Base-by-base conservation (phyloP, 441 rosid species). In the Hura crepitans region DNA sequence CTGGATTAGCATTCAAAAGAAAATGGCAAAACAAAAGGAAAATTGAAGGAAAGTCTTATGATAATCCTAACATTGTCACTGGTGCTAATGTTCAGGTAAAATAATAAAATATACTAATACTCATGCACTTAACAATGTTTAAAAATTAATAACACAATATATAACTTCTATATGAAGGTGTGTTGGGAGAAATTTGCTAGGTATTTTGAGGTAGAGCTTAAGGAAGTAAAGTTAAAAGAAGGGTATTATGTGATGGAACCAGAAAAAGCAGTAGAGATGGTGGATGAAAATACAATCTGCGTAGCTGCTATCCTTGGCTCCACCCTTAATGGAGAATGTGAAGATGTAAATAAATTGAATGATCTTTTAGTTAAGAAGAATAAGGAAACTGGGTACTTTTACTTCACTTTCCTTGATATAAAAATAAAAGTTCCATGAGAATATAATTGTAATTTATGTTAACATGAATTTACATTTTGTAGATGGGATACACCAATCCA, bases 101-200 rank as follows among this genome's bases (percentile, higher is more conserved):
- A 42, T 35, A n/a, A 37, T 3, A 37, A 6, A 5, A 37, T 37
- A 42, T 9, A 42, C 9, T 12, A 10, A 11, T 42, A 42, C n/a
- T n/a, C n/a, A n/a, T n/a, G n/a, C n/a, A n/a, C n/a, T n/a, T 15
- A 47, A 47, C 17, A 1, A 47, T 13, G 17, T 13, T 13, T 5
- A 47, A 47, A 14, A 14, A 13, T 47, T 14, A 47, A 47, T 47
- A 13, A 4, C 1, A 5, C 14, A 47, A 47, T 4, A 28, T 25
- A 27, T 13, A 4, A 2, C 20, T 0, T 15, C 14, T 0, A 17
- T 6, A 43, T 23, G 13, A 62, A 84, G 92, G 98, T 92, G 2
- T 92, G 98, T 69, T 92, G 98, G 97, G 95, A 92, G 86, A 92
- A 92, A 80, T 92, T 92, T 61, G 96, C 97, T 0, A 86, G 93